phyloP scores from a whole-genome alignment of 2,329 filamentous ascomycete genomes.

The Lecanosticta acicola region DNA sequence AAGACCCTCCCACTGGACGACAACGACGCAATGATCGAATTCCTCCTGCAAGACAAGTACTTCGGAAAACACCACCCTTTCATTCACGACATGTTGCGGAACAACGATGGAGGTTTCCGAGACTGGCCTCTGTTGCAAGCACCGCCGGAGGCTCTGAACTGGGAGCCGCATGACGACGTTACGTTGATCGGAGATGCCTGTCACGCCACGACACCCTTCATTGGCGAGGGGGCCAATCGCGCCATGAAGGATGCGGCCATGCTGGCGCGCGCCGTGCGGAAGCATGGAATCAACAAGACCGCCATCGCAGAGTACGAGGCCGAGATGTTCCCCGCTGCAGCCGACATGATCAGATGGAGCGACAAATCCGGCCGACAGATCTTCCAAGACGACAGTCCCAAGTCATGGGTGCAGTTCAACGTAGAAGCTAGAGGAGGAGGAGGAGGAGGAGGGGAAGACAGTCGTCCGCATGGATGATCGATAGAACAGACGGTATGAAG shows the following conservation, averaged over 20 bases:
- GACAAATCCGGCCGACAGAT: not conserved
- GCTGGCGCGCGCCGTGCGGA: constrained; percentile 43
- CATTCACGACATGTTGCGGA: constrained; percentile 35
- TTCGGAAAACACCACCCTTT: not conserved
- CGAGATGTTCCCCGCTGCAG: constrained; percentile 29
- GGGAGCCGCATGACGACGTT: constrained; percentile 45
- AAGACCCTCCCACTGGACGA: not conserved
- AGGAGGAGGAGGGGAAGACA: not conserved
- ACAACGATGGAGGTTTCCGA: constrained; percentile 37
- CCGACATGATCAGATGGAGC: constrained; percentile 9
- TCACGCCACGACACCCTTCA: constrained; percentile 41
- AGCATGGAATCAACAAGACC: constrained; percentile 20
- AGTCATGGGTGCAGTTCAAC: not conserved
- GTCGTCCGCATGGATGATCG: no score
- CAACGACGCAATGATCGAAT: not conserved
- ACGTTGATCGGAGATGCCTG: constrained; percentile 57
- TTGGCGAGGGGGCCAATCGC: constrained; percentile 55
- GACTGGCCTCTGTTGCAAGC: constrained; percentile 49
- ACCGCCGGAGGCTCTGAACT: constrained; percentile 43
- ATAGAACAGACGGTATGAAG: no score
- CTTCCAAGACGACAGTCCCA: not conserved
- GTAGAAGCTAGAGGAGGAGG: not conserved
- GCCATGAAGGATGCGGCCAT: constrained; percentile 51
- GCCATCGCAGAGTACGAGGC: constrained; percentile 30
- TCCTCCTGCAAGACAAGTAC: not conserved